phyloP scores from a whole-genome alignment of 495 filamentous ascomycete genomes.

The Elasticomyces elasticus region DNA sequence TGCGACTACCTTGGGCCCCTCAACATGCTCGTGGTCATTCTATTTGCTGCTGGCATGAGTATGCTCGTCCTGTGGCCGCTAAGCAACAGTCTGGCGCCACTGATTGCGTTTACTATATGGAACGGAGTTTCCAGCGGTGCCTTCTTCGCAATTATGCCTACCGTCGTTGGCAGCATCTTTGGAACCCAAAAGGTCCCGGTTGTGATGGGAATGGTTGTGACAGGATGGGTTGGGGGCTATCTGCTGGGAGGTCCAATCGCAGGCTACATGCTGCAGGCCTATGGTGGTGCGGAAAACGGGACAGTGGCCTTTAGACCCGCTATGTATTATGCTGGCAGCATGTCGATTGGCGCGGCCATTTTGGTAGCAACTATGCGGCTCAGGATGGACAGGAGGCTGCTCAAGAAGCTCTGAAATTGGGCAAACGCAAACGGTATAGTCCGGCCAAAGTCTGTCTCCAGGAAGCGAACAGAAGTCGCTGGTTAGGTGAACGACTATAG shows the following conservation, averaged over 20 bases:
- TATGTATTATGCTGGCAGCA: neutral
- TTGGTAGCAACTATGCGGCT: neutral
- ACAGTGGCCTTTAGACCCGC: neutral
- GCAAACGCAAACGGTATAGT: too few species aligned
- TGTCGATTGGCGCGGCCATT: neutral
- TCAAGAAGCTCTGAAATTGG: too few species aligned
- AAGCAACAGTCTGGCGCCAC: conserved; percentile 41
- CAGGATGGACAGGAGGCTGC: too few species aligned
- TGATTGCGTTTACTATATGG: conserved; percentile 43
- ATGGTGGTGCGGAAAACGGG: neutral
- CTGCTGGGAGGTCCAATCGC: neutral
- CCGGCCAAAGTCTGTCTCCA: too few species aligned
- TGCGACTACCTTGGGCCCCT: neutral
- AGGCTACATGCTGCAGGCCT: neutral
- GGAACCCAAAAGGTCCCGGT: conserved; percentile 21
- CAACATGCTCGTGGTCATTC: neutral
- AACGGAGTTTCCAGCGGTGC: conserved; percentile 49
- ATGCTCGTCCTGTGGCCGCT: conserved; percentile 51
- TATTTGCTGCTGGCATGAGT: conserved; percentile 39
- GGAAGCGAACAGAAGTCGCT: too few species aligned
- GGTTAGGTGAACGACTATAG: too few species aligned
- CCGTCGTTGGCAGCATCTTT: conserved; percentile 49
- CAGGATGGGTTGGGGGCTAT: neutral
- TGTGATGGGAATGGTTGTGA: neutral
- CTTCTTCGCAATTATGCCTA: conserved; percentile 53